Evolutionary conservation across 1,139 yeast species (phyloP).

Genomic region (Protomyces lactucae-debilis): DNA sequence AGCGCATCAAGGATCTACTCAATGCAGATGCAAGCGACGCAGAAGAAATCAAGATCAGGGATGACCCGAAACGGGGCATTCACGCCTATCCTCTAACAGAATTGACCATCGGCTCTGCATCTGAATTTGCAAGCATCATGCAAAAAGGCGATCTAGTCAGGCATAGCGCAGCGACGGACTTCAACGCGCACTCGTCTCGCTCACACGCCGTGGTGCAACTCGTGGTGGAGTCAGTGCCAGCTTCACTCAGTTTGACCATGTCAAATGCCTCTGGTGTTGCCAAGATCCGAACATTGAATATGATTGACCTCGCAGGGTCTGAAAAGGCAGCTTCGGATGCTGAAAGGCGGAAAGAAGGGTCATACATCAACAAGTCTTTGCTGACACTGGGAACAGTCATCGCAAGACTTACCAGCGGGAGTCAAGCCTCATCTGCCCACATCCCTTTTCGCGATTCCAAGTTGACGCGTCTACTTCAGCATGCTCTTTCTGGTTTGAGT

Average conservation of each 20-base stretch:
- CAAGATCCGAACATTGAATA: slow-evolving; percentile 58
- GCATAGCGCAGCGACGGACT: slow-evolving; percentile 83
- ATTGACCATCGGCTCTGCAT: slow-evolving; percentile 52
- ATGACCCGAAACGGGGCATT: slow-evolving; percentile 67
- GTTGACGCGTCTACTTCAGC: slow-evolving; percentile 78
- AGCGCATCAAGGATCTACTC: slow-evolving; percentile 70
- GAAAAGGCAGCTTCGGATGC: slow-evolving; percentile 79
- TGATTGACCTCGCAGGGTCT: slow-evolving; percentile 93
- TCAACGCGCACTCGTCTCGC: slow-evolving; percentile 73
- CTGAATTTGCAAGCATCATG: slow-evolving; percentile 58
- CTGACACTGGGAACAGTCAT: slow-evolving; percentile 86
- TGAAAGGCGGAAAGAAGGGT: slow-evolving; percentile 86
- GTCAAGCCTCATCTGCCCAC: slow-evolving; percentile 44
- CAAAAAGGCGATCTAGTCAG: slow-evolving; percentile 66
- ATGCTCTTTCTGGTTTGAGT: slow-evolving; percentile 82
- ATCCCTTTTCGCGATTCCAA: slow-evolving; percentile 91
- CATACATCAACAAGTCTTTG: slow-evolving; percentile 82
- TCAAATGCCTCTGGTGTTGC: slow-evolving; percentile 32
- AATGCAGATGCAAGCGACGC: slow-evolving; percentile 31
- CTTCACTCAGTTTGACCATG: not conserved
- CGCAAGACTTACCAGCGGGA: slow-evolving; percentile 50
- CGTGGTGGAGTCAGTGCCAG: slow-evolving; percentile 47
- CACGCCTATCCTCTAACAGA: slow-evolving; percentile 71
- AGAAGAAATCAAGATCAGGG: slow-evolving; percentile 65
- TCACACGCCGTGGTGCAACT: slow-evolving; percentile 87